Evolutionary conservation across 2,329 filamentous ascomycete species (phyloP).

Genomic region (Aureobasidium lini): DNA sequence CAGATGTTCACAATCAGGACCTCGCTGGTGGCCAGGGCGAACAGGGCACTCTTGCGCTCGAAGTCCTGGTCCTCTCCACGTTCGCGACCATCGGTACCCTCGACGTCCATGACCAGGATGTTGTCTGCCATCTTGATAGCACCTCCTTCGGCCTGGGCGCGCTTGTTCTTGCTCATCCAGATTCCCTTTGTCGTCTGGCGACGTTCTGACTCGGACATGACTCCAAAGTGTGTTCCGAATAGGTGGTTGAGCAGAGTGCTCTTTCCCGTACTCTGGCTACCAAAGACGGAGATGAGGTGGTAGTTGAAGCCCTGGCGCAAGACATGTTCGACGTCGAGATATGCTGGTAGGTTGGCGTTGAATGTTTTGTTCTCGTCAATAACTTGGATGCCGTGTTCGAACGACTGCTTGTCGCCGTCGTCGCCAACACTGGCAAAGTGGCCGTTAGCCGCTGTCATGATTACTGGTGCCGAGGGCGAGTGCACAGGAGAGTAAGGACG

Average conservation of each 20-base stretch:
- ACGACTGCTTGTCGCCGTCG: slow-evolving; percentile 57
- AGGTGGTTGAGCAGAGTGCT: slow-evolving; percentile 93
- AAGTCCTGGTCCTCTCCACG: slow-evolving; percentile 98
- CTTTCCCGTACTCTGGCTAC: slow-evolving; percentile 96
- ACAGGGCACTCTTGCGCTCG: slow-evolving; percentile 94
- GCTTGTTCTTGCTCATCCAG: slow-evolving; percentile 98
- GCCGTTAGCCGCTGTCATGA: slow-evolving; percentile 55
- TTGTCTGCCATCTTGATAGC: slow-evolving; percentile 79
- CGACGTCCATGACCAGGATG: slow-evolving; percentile 98
- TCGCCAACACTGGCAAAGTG: slow-evolving; percentile 68
- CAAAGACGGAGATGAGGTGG: slow-evolving; percentile 97
- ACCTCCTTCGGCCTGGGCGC: slow-evolving; percentile 39
- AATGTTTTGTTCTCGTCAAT: slow-evolving; percentile 95
- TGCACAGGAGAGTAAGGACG: slow-evolving; percentile 14
- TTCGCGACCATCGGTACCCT: slow-evolving; percentile 93
- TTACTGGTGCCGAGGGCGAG: slow-evolving; percentile 26
- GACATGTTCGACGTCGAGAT: slow-evolving; percentile 71
- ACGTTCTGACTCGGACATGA: slow-evolving; percentile 92
- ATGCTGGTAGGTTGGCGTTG: slow-evolving; percentile 74
- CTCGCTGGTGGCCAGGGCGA: slow-evolving; percentile 94
- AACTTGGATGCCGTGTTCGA: slow-evolving; percentile 92
- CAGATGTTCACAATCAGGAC: slow-evolving; percentile 98
- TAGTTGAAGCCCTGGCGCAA: slow-evolving; percentile 95
- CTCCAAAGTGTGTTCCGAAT: slow-evolving; percentile 91
- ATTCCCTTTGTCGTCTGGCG: slow-evolving; percentile 98